phyloP scores from a whole-genome alignment of 371 early-diverging fungal species.

The Mortierella sp. region DNA sequence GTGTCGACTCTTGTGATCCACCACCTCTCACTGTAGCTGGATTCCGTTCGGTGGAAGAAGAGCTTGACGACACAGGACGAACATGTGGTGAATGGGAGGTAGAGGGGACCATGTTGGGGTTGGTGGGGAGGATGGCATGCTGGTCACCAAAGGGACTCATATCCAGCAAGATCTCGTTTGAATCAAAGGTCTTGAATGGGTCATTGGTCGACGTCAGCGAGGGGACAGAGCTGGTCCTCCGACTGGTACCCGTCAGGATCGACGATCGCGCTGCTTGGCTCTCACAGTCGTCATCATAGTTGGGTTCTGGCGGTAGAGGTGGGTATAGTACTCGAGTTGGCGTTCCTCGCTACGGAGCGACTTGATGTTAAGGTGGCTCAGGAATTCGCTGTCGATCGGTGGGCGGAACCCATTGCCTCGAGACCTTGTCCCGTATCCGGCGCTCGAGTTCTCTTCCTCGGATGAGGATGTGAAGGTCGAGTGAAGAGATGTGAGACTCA shows the following conservation, averaged over 20 bases:
- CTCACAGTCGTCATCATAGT: neutral
- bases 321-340: conserved; percentile 36
- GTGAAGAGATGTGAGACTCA: conserved; percentile 34
- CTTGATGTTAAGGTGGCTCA: conserved; percentile 42
- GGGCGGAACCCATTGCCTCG: conserved; percentile 19
- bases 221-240: conserved; percentile 36
- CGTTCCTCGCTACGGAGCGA: conserved; percentile 25
- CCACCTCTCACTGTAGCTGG: neutral
- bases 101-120: too few species aligned
- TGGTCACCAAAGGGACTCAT: conserved; percentile 27
- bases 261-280: neutral
- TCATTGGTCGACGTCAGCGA: conserved; percentile 50
- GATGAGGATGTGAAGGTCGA: conserved; percentile 15
- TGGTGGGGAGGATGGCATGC: neutral
- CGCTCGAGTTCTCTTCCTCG: conserved; percentile 26
- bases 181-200: conserved; percentile 56
- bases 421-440: neutral
- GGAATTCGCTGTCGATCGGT: conserved; percentile 32
- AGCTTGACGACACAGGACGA: neutral
- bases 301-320: conserved; percentile 41
- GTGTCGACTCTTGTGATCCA: neutral
- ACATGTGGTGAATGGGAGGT: neutral
- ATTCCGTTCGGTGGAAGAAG: neutral
- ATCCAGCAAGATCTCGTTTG: conserved; percentile 33
- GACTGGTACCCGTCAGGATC: neutral